Percentiles rank a stretch among this genome's conserved stretches.
phyloP scores from a whole-genome alignment of 1,284 basidiomycete genomes.

The Peniophora sp. region DNA sequence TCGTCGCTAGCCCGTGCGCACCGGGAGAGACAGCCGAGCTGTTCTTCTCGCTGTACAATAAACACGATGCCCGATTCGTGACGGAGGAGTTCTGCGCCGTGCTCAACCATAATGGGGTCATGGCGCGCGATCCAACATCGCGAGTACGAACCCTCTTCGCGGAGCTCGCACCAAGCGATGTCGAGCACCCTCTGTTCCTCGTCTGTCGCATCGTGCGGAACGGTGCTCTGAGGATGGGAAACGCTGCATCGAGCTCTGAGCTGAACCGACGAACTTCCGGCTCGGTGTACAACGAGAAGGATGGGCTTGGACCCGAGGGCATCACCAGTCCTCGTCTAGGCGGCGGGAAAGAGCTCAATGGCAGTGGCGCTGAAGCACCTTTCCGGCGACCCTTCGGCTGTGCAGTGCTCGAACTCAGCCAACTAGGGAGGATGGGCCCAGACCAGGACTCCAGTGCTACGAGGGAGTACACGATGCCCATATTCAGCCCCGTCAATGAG shows the following conservation, averaged over 20 bases:
- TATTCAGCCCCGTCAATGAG: slow-evolving; percentile 82
- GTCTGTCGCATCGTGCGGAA: slow-evolving; percentile 90
- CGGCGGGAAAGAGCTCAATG: background rate
- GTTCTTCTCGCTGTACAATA: slow-evolving; percentile 90
- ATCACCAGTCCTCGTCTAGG: background rate
- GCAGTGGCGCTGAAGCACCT: slow-evolving; percentile 13
- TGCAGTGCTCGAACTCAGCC: slow-evolving; percentile 82
- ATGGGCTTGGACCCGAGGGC: slow-evolving; percentile 14
- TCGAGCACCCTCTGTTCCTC: slow-evolving; percentile 77
- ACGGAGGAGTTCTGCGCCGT: slow-evolving; percentile 92
- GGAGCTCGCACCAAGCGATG: slow-evolving; percentile 81
- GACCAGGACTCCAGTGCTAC: slow-evolving; percentile 51
- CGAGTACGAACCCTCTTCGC: slow-evolving; percentile 83
- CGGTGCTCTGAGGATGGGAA: slow-evolving; percentile 75
- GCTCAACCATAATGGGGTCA: slow-evolving; percentile 86
- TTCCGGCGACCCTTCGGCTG: slow-evolving; percentile 91
- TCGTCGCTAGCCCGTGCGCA: slow-evolving; percentile 83
- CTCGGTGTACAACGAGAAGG: slow-evolving; percentile 24
- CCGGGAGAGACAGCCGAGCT: slow-evolving; percentile 91
- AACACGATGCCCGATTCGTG: slow-evolving; percentile 77
- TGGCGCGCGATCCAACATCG: slow-evolving; percentile 63
- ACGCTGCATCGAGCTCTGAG: slow-evolving; percentile 41
- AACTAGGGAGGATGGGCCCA: slow-evolving; percentile 60
- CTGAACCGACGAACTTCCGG: slow-evolving; percentile 44
- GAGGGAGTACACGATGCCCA: slow-evolving; percentile 82